A percentile compares a stretch with the other conserved stretches of the same genome.
Evolutionary conservation across 202 grass and related monocot species (phyloP).

Genomic region (Hordeum pubiflorum): DNA sequence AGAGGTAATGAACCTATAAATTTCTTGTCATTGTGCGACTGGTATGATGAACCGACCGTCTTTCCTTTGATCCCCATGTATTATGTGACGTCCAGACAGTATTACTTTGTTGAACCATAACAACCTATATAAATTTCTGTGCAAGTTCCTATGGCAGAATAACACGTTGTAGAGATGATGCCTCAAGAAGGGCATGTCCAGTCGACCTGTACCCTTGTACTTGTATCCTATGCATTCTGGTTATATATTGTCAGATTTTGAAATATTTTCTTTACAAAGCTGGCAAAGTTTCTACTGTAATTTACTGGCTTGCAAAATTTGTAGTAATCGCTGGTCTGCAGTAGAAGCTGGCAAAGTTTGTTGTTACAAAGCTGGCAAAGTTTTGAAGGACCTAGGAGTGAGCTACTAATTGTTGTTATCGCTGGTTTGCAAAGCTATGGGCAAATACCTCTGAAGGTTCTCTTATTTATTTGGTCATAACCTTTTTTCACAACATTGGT

Average conservation of each 20-base stretch:
- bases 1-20: constrained; percentile 59
- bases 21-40: constrained; percentile 44
- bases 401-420: no score
- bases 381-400: no score
- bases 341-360: no score
- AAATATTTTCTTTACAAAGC: neutral
- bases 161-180: constrained; percentile 25
- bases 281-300: neutral
- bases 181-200: neutral
- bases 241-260: constrained; percentile 11
- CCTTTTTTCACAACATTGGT: no score
- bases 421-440: no score
- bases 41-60: constrained; percentile 27
- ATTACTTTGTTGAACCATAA: constrained; percentile 36
- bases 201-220: constrained; percentile 1
- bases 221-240: neutral
- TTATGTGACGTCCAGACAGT: constrained; percentile 29
- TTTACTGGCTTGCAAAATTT: no score
- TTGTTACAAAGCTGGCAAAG: no score
- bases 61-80: constrained; percentile 38
- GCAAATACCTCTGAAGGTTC: neutral
- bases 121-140: constrained; percentile 34
- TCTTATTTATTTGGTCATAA: neutral
- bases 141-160: constrained; percentile 25
- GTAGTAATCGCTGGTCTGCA: no score